phyloP scores from a whole-genome alignment of 2,329 filamentous ascomycete species.

The Fusarium torreyae region DNA sequence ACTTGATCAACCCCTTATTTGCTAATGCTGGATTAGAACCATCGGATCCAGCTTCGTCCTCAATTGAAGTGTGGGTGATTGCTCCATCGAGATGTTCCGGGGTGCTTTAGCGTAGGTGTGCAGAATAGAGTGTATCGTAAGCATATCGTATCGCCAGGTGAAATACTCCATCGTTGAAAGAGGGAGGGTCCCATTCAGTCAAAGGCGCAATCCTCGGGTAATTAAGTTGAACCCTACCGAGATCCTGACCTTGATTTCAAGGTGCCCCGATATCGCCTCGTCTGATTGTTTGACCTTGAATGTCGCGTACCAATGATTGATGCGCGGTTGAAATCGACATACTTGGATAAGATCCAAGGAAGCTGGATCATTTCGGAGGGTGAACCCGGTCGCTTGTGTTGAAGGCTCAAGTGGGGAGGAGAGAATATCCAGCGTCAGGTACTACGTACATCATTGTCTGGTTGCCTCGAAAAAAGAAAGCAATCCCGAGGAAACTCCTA shows the following conservation, averaged over 20 bases:
- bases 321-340: conserved; percentile 24
- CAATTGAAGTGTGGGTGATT: not conserved
- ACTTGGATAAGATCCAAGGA: conserved; percentile 8
- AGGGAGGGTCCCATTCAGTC: conserved; percentile 6
- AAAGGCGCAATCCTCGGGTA: conserved; percentile 3
- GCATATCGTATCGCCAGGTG: conserved; percentile 2
- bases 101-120: conserved; percentile 4
- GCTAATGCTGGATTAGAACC: not conserved
- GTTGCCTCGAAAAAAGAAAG: conserved; percentile 24
- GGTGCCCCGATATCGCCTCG: conserved; percentile 19
- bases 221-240: conserved; percentile 1
- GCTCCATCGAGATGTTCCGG: conserved; percentile 3
- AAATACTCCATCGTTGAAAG: conserved; percentile 12
- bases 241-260: conserved; percentile 7
- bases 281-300: conserved; percentile 17
- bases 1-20: conserved; percentile 2
- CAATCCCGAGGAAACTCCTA: conserved; percentile 36
- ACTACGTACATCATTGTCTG: not conserved
- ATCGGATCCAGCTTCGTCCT: not conserved
- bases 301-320: conserved; percentile 12
- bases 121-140: conserved; percentile 1
- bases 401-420: conserved; percentile 13
- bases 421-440: not conserved
- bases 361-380: conserved; percentile 23
- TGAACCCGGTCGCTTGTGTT: conserved; percentile 8